These are phyloP conservation scores for Erodium chrysanthum DNA, from an alignment of 441 rosid genomes.

Conservation along the genomic window DNA sequence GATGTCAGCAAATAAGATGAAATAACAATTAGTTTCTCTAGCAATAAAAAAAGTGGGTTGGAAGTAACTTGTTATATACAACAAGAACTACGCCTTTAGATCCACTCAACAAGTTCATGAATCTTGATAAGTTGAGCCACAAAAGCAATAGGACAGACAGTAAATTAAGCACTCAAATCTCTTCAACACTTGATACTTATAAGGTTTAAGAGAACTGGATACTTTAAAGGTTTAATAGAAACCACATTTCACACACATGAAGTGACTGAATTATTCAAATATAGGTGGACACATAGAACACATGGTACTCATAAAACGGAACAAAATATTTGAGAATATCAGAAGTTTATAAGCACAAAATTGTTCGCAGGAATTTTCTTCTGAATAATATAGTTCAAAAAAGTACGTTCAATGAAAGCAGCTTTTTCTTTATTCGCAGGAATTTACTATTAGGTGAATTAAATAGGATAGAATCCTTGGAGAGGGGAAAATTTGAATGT, in stretches of 20 bases:
- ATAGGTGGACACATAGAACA: neutral
- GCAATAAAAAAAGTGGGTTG: neutral
- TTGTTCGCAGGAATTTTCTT: too few relatives aligned
- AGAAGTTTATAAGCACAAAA: neutral
- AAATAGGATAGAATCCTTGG: too few relatives aligned
- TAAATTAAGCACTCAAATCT: neutral
- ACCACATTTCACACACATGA: neutral
- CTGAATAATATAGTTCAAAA: too few relatives aligned
- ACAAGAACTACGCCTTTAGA: neutral
- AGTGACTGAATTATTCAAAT: neutral
- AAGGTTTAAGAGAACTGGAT: too few relatives aligned
- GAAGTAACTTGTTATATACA: neutral
- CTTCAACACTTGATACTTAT: neutral
- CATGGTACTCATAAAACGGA: neutral
- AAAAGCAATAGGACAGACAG: neutral
- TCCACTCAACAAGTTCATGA: neutral
- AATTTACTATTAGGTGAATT: too few relatives aligned
- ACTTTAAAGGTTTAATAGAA: neutral
- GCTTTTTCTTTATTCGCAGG: too few relatives aligned
- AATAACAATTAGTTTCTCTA: slow-evolving; percentile 13
- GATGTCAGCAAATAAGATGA: slow-evolving; percentile 20
- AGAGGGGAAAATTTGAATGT: too few relatives aligned
- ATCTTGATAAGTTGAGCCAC: neutral
- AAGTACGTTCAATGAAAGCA: too few relatives aligned
- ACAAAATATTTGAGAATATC: neutral